A percentile compares a stretch with the other conserved stretches of the same genome.
Evolutionary conservation across 805 yeast genomes (phyloP).

Genomic region (Kuraishia cidri): DNA sequence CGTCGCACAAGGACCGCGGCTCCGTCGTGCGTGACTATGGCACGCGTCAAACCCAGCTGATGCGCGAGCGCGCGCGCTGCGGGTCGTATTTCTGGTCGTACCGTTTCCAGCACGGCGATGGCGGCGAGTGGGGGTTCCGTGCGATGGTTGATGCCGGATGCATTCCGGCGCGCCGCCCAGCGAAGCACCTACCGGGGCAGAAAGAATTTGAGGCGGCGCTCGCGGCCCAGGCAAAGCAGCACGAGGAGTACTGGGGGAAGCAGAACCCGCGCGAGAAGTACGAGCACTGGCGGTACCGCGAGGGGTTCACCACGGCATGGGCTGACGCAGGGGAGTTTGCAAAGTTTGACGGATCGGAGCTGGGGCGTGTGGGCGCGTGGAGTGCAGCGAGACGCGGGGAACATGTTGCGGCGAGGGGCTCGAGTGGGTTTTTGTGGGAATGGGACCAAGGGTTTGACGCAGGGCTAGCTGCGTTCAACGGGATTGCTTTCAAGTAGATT

Average conservation of each 20-base stretch:
- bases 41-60: constrained; percentile 34
- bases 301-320: constrained; percentile 75
- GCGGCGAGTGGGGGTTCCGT: constrained; percentile 94
- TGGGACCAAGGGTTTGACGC: constrained; percentile 80
- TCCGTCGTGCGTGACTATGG: constrained; percentile 58
- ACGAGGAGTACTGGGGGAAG: constrained; percentile 60
- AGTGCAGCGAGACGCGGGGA: constrained; percentile 49
- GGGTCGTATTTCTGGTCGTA: constrained; percentile 91
- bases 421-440: constrained; percentile 64
- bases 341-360: constrained; percentile 52
- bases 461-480: constrained; percentile 39
- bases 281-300: constrained; percentile 76
- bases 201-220: constrained; percentile 29
- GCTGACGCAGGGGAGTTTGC: constrained; percentile 64
- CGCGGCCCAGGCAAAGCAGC: constrained; percentile 30
- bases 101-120: constrained; percentile 80
- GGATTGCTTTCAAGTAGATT: too few relatives aligned
- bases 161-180: constrained; percentile 25
- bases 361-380: constrained; percentile 76
- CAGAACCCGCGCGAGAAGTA: constrained; percentile 49
- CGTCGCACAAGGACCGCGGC: constrained; percentile 32
- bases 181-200: constrained; percentile 26
- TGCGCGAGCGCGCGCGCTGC: constrained; percentile 43
- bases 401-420: constrained; percentile 50
- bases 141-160: constrained; percentile 66